Evolutionary conservation across 2,329 filamentous ascomycete genomes (phyloP).

Genomic region (Pestalotiopsis sp.): DNA sequence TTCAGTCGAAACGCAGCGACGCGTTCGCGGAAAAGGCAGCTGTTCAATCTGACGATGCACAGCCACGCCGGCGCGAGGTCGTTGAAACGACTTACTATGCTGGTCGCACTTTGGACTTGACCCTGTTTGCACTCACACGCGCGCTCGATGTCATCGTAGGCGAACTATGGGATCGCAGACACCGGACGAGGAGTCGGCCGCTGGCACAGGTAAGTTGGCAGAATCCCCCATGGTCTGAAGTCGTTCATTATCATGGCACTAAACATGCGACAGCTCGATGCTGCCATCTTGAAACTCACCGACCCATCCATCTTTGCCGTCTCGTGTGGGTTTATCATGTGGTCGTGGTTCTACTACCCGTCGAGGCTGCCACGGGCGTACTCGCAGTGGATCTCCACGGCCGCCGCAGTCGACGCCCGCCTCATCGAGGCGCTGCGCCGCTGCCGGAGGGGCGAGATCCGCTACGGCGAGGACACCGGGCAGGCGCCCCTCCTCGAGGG

Average conservation of each 20-base stretch:
- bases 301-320: conserved; percentile 73
- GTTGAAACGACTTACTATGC: conserved; percentile 41
- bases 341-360: conserved; percentile 83
- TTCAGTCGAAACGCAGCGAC: conserved; percentile 57
- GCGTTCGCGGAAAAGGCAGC: conserved; percentile 43
- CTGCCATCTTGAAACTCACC: conserved; percentile 45
- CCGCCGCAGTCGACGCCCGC: conserved; percentile 73
- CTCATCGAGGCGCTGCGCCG: conserved; percentile 75
- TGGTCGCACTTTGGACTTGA: conserved; percentile 79
- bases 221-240: background rate
- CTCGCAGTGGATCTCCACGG: conserved; percentile 79
- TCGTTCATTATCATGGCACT: conserved; percentile 2
- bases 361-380: conserved; percentile 72
- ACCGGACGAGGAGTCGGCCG: conserved; percentile 41
- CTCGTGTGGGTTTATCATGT: conserved; percentile 80
- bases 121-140: conserved; percentile 74
- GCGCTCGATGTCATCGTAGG: conserved; percentile 73
- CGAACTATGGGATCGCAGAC: conserved; percentile 62
- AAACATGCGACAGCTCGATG: conserved; percentile 39
- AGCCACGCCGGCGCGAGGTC: conserved; percentile 14
- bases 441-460: conserved; percentile 62
- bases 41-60: conserved; percentile 28
- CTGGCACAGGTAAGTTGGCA: conserved; percentile 48
- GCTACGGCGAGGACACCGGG: conserved; percentile 75
- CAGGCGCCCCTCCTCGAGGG: conserved; percentile 67